A percentile compares a stretch with the other conserved stretches of the same genome.
These are phyloP conservation scores for Cladosporium phlei DNA, from an alignment of 2,329 filamentous ascomycete species.

Conservation along the genomic window DNA sequence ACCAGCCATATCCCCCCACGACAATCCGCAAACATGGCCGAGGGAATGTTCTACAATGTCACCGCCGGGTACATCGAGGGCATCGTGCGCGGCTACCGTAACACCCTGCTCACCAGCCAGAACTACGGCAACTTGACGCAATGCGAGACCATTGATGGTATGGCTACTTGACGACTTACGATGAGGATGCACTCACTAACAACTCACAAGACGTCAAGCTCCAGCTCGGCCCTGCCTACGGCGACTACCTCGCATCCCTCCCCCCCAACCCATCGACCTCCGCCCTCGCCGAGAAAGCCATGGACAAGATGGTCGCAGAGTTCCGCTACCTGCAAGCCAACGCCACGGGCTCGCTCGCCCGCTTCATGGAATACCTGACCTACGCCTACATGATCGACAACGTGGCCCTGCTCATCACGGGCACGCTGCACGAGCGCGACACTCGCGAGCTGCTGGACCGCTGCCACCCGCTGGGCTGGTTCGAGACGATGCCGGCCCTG, in stretches of 20 bases:
- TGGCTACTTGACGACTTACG: too few species aligned
- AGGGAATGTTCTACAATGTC: conserved; percentile 46
- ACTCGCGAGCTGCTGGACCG: conserved; percentile 90
- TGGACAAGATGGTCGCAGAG: conserved; percentile 95
- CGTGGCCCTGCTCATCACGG: conserved; percentile 93
- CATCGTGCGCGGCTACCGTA: conserved; percentile 94
- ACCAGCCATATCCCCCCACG: background rate
- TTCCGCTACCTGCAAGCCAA: conserved; percentile 96
- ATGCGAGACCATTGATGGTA: conserved; percentile 96
- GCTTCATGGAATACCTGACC: conserved; percentile 96
- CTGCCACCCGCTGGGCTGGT: conserved; percentile 96
- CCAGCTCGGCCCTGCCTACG: conserved; percentile 92
- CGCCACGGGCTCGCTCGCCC: conserved; percentile 81
- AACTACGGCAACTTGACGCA: conserved; percentile 96
- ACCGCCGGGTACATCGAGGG: conserved; percentile 83
- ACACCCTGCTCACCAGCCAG: conserved; percentile 79
- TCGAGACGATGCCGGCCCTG: conserved; percentile 96
- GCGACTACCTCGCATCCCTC: conserved; percentile 89
- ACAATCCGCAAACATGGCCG: conserved; percentile 33
- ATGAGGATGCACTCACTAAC: too few species aligned
- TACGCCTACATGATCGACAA: conserved; percentile 99
- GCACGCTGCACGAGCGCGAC: conserved; percentile 93
- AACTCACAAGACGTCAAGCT: conserved; percentile 80
- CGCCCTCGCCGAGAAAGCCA: conserved; percentile 87
- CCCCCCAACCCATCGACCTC: conserved; percentile 97